Evolutionary conservation across 768 basidiomycete species (phyloP).

Genomic region (Heimioporus sp.): DNA sequence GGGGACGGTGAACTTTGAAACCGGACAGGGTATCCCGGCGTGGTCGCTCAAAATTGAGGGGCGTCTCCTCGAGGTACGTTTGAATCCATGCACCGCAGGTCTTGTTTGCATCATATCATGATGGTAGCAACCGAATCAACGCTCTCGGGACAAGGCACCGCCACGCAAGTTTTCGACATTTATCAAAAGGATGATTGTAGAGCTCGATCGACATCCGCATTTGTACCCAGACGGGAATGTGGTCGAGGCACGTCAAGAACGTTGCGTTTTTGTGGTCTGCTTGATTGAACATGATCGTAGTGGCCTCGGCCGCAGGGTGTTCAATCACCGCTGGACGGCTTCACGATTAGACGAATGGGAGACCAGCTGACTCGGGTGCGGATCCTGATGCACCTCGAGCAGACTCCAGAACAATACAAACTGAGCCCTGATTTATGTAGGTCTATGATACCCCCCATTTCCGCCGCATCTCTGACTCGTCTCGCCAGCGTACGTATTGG

Average conservation of each 20-base stretch:
- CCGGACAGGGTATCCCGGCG: constrained; percentile 85
- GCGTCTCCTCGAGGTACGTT: constrained; percentile 71
- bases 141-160: constrained; percentile 58
- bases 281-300: constrained; percentile 31
- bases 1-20: constrained; percentile 59
- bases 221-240: constrained; percentile 85
- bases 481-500: constrained; percentile 56
- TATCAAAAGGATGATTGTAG: constrained; percentile 80
- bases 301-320: constrained; percentile 60
- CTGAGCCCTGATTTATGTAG: constrained; percentile 72
- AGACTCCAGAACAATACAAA: constrained; percentile 84
- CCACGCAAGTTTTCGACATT: constrained; percentile 83
- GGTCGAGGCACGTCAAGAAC: constrained; percentile 61
- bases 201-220: constrained; percentile 80
- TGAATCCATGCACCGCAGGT: neutral
- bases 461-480: constrained; percentile 1
- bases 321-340: constrained; percentile 75
- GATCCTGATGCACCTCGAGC: constrained; percentile 82
- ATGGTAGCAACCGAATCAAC: constrained; percentile 54
- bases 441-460: constrained; percentile 1
- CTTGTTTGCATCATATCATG: neutral
- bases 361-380: constrained; percentile 76
- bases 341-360: constrained; percentile 79
- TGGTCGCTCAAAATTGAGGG: constrained; percentile 91
- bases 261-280: neutral